phyloP scores from a whole-genome alignment of 2,329 filamentous ascomycete species.

The Aspergillus costaricaensis region DNA sequence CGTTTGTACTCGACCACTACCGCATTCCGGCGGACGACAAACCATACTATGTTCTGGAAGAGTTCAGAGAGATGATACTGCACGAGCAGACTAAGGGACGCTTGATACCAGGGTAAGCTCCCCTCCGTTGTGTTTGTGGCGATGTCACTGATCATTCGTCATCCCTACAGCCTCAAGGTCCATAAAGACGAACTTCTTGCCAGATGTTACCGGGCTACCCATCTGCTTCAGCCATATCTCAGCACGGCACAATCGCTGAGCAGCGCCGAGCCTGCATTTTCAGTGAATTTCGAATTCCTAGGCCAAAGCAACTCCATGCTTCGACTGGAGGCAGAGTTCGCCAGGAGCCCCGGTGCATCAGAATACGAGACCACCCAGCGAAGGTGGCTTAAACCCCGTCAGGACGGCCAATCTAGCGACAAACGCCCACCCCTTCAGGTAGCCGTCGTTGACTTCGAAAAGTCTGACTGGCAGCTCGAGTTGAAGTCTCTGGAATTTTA shows the following conservation, averaged over 20 bases:
- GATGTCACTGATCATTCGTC: neutral
- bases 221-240: conserved; percentile 33
- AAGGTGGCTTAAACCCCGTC: conserved; percentile 38
- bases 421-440: conserved; percentile 37
- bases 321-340: conserved; percentile 42
- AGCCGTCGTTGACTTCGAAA: conserved; percentile 40
- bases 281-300: conserved; percentile 46
- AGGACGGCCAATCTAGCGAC: conserved; percentile 22
- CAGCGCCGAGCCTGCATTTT: conserved; percentile 35
- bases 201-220: conserved; percentile 30
- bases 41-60: conserved; percentile 35
- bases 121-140: neutral
- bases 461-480: conserved; percentile 45
- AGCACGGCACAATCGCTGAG: conserved; percentile 23
- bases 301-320: conserved; percentile 32
- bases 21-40: conserved; percentile 29
- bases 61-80: conserved; percentile 45
- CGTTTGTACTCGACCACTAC: conserved; percentile 43
- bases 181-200: conserved; percentile 30
- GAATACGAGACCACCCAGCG: conserved; percentile 38
- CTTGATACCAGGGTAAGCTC: conserved; percentile 40
- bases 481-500: conserved; percentile 44
- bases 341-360: conserved; percentile 27
- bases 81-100: conserved; percentile 39
- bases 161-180: conserved; percentile 27